Evolutionary conservation across 1,284 basidiomycete species (phyloP), one percentile per base, ranked within the genome.

Genomic region (Paramarasmius palmivorus): DNA sequence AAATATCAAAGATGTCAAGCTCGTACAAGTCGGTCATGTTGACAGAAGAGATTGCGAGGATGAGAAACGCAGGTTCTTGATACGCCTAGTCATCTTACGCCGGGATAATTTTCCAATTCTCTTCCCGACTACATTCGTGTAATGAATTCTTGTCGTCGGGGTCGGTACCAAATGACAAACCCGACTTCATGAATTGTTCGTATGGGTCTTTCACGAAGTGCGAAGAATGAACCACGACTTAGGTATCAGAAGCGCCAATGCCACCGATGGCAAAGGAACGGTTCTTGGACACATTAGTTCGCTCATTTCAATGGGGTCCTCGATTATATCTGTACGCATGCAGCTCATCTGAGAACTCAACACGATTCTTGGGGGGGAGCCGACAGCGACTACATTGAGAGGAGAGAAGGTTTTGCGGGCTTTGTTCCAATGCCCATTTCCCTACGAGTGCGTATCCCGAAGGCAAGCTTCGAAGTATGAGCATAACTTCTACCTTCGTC

Each of bases 221-320:
- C 2, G 44, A n/a, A n/a, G 44, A 2, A 46, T 46, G 44, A 32
- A 9, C 9, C 25, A 46, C 19, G 25, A 15, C 10, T 29, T 46
- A 29, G 14, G 44, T 17, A 9, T 46, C 25, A 32, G 44, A 15
- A 46, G 44, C 17, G 44, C 44, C 19, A 29, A 46, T 19, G 9
- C 44, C 17, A 15, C 12, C n/a, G n/a, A 29, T n/a, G n/a, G n/a
- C n/a, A n/a, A n/a, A 32, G 10, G 44, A 46, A 12, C 25, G 9
- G 25, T 29, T 46, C 44, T n/a, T 46, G 44, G 44, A 46, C 44
- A 17, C 25, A 46, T 32, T 46, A 46, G 14, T 29, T 26, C 44
- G 44, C 23, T 7, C 44, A 46, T 32, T 46, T 46, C 44, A 46
- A 46, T n/a, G 44, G 44, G 4, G 44, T 46, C 7, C 44, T 46